Evolutionary conservation across 2,329 filamentous ascomycete genomes (phyloP).

Genomic region (Cercospora sp.): DNA sequence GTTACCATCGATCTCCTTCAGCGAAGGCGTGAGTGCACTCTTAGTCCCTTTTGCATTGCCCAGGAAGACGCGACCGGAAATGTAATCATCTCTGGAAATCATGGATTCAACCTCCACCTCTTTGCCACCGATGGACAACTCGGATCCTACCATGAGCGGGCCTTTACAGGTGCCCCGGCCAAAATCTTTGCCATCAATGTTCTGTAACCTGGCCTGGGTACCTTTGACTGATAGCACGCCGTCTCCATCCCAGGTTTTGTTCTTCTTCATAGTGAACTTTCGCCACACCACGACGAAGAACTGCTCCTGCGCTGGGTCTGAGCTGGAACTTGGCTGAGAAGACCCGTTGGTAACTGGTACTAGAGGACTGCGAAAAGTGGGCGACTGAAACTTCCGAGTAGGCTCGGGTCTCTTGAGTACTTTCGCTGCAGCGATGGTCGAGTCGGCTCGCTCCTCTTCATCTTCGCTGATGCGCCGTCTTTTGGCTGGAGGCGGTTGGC

Average conservation of each 20-base stretch:
- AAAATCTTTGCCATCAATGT: conserved; percentile 64
- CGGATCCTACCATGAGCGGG: conserved; percentile 61
- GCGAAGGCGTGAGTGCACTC: conserved; percentile 30
- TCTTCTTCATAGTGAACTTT: conserved; percentile 69
- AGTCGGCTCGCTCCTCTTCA: conserved; percentile 28
- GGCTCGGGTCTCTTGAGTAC: conserved; percentile 36
- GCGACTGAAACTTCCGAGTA: conserved; percentile 29
- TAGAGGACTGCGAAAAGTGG: conserved; percentile 35
- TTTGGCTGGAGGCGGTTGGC: conserved; percentile 43
- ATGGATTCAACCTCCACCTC: conserved; percentile 67
- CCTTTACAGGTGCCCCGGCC: conserved; percentile 58
- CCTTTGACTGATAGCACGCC: conserved; percentile 61
- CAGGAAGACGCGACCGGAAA: conserved; percentile 35
- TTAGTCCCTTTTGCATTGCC: conserved; percentile 31
- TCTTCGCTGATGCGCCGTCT: conserved; percentile 44
- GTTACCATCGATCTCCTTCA: conserved; percentile 33
- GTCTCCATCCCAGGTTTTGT: conserved; percentile 77
- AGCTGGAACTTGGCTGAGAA: conserved; percentile 17
- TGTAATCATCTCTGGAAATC: conserved; percentile 58
- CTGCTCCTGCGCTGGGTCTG: conserved; percentile 34
- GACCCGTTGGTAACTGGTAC: conserved; percentile 31
- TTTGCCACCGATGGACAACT: conserved; percentile 64
- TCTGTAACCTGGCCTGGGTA: conserved; percentile 62
- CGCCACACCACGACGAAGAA: conserved; percentile 57
- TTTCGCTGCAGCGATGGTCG: conserved; percentile 32